Percentiles rank a stretch among this genome's conserved stretches.
Conservation (phyloP, 1,284 basidiomycete genomes). For the Pisolithus thermaeus region DNA sequence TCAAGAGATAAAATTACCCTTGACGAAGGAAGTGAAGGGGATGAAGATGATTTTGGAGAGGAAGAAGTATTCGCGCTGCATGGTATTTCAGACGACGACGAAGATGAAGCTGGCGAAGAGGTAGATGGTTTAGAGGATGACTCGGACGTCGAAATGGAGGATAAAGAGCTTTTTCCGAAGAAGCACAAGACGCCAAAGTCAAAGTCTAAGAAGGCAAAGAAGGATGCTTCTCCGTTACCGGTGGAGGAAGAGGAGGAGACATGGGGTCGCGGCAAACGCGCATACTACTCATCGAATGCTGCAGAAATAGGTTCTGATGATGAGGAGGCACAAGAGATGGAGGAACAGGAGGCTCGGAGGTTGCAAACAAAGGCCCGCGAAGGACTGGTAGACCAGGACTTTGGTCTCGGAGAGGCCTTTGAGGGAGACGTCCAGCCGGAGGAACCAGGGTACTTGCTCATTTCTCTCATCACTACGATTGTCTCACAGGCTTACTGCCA, state of each 20-base stretch:
- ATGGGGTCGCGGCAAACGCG: slow-evolving; percentile 75
- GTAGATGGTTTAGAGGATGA: slow-evolving; percentile 47
- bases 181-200: slow-evolving; percentile 15
- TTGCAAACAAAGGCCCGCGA: slow-evolving; percentile 76
- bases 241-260: slow-evolving; percentile 64
- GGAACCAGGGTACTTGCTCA: slow-evolving; percentile 36
- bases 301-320: slow-evolving; percentile 76
- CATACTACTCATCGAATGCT: slow-evolving; percentile 84
- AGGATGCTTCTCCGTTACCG: slow-evolving; percentile 27
- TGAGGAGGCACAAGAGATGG: slow-evolving; percentile 80
- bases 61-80: slow-evolving; percentile 53
- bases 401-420: slow-evolving; percentile 70
- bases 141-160: slow-evolving; percentile 45
- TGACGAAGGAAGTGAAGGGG: slow-evolving; percentile 42
- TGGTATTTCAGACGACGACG: slow-evolving; percentile 32
- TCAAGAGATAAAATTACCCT: slow-evolving; percentile 76
- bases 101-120: slow-evolving; percentile 66
- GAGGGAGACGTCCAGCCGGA: slow-evolving; percentile 32
- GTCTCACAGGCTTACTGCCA: slow-evolving; percentile 8
- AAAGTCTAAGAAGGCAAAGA: slow-evolving; percentile 35
- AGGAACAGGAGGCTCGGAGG: slow-evolving; percentile 82
- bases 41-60: slow-evolving; percentile 43
- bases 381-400: slow-evolving; percentile 74
- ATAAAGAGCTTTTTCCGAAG: slow-evolving; percentile 32
- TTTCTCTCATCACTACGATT: not conserved